These are phyloP conservation scores for Scenedesmus sp. DNA, from an alignment of 163 green algal genomes.

Conservation along the genomic window DNA sequence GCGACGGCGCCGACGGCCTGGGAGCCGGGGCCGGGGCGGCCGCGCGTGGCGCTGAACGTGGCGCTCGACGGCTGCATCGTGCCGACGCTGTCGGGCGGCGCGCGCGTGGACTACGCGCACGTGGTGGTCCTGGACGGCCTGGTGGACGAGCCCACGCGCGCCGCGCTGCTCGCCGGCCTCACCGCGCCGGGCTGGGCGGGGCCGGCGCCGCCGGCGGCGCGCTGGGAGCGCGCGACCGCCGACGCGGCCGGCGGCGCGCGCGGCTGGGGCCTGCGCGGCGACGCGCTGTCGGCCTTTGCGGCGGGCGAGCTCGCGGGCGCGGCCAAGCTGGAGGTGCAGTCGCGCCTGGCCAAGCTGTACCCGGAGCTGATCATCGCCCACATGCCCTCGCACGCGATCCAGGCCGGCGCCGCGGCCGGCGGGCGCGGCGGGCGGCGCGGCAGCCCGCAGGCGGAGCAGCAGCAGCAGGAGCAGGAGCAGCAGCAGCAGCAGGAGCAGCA, in stretches of 20 bases:
- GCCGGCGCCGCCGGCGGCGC: conserved; percentile 46
- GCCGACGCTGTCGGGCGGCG: conserved; percentile 50
- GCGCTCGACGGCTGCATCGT: conserved; percentile 81
- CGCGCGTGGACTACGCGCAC: conserved; percentile 59
- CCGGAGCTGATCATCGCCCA: conserved; percentile 66
- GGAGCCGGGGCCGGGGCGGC: too few relatives aligned
- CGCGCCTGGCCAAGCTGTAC: conserved; percentile 77
- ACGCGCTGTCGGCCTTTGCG: conserved; percentile 58
- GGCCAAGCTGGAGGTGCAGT: conserved; percentile 80
- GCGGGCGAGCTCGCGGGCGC: conserved; percentile 37
- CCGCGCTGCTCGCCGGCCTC: conserved; percentile 66
- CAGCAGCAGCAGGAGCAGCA: neutral
- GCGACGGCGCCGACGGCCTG: too few relatives aligned
- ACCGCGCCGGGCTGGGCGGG: conserved; percentile 46
- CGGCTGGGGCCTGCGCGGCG: conserved; percentile 75
- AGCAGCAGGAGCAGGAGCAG: conserved; percentile 9
- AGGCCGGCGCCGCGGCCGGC: neutral
- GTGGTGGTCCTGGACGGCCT: conserved; percentile 82
- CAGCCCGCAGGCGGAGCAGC: conserved; percentile 4
- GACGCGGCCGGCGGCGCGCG: conserved; percentile 64
- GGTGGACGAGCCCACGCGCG: conserved; percentile 60
- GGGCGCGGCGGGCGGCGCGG: neutral
- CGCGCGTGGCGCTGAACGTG: conserved; percentile 71
- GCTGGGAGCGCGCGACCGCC: conserved; percentile 79
- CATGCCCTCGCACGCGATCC: conserved; percentile 51